Base-by-base conservation (phyloP, 139 green algal genomes). In the Micromonas commoda region DNA sequence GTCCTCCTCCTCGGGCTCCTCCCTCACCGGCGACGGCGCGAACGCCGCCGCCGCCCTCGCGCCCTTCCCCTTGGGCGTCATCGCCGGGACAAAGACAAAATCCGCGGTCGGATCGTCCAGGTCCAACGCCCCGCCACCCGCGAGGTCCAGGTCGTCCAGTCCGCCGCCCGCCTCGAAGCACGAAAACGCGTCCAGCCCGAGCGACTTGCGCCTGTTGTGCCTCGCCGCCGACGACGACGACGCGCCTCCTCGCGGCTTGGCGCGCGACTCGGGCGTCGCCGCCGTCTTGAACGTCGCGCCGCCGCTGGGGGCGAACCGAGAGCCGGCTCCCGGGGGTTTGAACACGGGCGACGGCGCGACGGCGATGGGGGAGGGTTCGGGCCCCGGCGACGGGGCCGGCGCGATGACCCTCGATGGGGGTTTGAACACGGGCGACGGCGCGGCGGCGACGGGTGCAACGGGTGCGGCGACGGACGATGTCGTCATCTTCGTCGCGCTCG, bases 11-110 rank as follows among this genome's bases (percentile, higher is more conserved):
- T 71, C 64, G n/a, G 33, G 26, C 13, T 71, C 26, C 26, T 26
- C 64, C 64, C 13, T 71, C 64, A 35, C 60, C 9, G 26, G 60
- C 60, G 60, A 68, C 60, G 64, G 26, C 64, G 64, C 33, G 26
- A 26, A 26, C 29, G 64, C 33, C n/a, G 4, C 23, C 64, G 64
- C 33, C 69, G 45, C 45, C 9, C 45, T 16, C 9, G 45, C 45
- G 45, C 45, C 45, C 45, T 57, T 57, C 45, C 45, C 45, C 45
- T 57, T 57, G 9, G 45, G 45, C 45, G 45, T 57, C 45, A 57
- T 57, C 45, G 45, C 45, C 9, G 45, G 45, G 9, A 57, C 45
- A 9, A 57, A 57, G 9, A 9, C 45, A 16, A 57, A 57, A 16
- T 57, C 45, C 16, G 9, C 45, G 45, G 9, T n/a, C n/a, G n/a